Base-by-base conservation (phyloP, 2,329 filamentous ascomycete genomes). In the Diplodia scrobiculata region DNA sequence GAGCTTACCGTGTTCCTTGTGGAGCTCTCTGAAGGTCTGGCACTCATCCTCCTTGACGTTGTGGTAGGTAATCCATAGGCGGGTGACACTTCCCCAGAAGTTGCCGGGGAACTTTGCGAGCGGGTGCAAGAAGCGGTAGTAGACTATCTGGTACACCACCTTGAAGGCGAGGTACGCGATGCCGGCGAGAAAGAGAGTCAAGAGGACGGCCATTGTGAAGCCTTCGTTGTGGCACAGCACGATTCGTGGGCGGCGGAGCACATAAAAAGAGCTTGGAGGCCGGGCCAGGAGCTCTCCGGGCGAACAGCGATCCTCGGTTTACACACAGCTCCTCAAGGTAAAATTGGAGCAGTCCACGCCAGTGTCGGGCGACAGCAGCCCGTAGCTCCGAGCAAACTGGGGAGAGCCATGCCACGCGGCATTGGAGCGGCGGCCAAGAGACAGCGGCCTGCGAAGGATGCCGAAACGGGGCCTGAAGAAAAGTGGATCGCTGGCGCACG, bases 41-140 rank as follows among this genome's bases (percentile, higher is more conserved):
- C 78, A 76, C 71, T 85, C 82, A 25, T 81, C 80, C 59, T 77
- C 80, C 50, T 77, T 78, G 29, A 83, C 63, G 67, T 82, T 83
- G 72, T 85, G 82, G 69, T 80, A 84, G 55, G 82, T 79, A 63
- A 85, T 80, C 81, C 82, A 86, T 10, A 86, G 74, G 21, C 74
- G 62, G 0, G 83, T 85, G 17, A 85, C 81, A 62, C 78, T 79
- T 29, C 77, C 83, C 81, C 82, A 84, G 70, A 85, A 86, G 0
- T 82, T 82, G 2, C 84, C 84, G 0, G 84, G 84, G 68, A 84
- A 86, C 36, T 78, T 76, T 19, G 79, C 73, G 4, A 86, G 74
- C 11, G 84, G 83, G 67, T 85, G 83, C 60, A 85, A 83, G 73
- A 82, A 83, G 41, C 72, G 72, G 67, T 80, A 79, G 69, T 80